Evolutionary conservation across 2,329 filamentous ascomycete species (phyloP).

Genomic region (Fusarium armeniacum): DNA sequence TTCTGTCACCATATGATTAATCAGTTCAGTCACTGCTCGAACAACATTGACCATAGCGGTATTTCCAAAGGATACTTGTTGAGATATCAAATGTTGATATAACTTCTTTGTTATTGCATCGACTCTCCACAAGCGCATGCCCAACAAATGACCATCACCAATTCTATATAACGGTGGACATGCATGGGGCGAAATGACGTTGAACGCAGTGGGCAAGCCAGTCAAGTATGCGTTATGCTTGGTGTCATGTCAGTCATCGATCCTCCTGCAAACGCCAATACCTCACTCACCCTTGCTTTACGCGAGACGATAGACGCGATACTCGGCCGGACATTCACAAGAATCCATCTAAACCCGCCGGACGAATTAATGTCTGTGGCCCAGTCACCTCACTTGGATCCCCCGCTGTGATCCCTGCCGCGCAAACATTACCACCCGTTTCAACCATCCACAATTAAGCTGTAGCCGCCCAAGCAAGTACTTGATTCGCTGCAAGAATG

Average conservation of each 20-base stretch:
- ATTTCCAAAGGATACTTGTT: background rate
- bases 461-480: slow-evolving; percentile 44
- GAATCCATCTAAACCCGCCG: slow-evolving; percentile 5
- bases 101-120: slow-evolving; percentile 1
- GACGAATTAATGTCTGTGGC: background rate
- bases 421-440: slow-evolving; percentile 27
- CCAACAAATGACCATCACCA: slow-evolving; percentile 10
- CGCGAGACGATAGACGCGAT: slow-evolving; percentile 24
- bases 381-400: background rate
- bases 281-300: slow-evolving; percentile 15
- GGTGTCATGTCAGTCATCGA: slow-evolving; percentile 26
- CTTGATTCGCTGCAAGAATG: slow-evolving; percentile 29
- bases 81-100: slow-evolving; percentile 2
- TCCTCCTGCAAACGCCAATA: slow-evolving; percentile 27
- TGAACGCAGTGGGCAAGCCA: background rate
- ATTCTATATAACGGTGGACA: slow-evolving; percentile 23
- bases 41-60: background rate
- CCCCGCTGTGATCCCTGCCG: slow-evolving; percentile 36
- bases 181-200: slow-evolving; percentile 3
- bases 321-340: background rate
- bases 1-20: background rate
- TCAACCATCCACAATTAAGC: slow-evolving; percentile 43
- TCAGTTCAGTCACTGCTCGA: background rate
- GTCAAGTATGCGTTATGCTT: slow-evolving; percentile 7
- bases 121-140: slow-evolving; percentile 34